Evolutionary conservation across 1,139 yeast species (phyloP), one percentile per base, ranked within the genome.

Genomic region (Sugiyamaella castrensis): DNA sequence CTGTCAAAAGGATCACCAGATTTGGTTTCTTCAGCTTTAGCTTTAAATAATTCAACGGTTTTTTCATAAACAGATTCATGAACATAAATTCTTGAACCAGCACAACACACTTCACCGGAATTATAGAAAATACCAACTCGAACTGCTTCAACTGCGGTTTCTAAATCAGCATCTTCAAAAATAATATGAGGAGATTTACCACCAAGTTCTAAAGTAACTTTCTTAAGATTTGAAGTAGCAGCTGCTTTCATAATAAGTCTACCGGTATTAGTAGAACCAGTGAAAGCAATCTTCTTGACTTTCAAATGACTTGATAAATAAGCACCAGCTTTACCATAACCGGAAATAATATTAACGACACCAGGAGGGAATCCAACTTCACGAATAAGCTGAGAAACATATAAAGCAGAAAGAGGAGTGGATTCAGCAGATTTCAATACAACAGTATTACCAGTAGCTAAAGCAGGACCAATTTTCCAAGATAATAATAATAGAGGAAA

Each of bases 91-190:
- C 95, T 80, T 38, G 94, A 85, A 60, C 92, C 91, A 47, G 95
- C 91, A 59, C 87, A 82, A 69, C 95, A 87, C 44, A 85, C 87
- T 72, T 87, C 94, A 67, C 95, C 95, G 57, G 88, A 82, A 71
- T 87, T 87, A 75, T 76, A 81, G 77, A 81, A 80, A 58, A 82
- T 82, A 67, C 87, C 87, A 43, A 71, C 67, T 54, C 77, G 74
- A 56, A 81, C 71, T 67, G 79, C 76, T 61, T 77, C 73, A 52
- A 85, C 76, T 52, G 95, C 79, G 57, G 72, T 71, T 24, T 79
- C 80, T 45, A 84, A 61, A 63, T 87, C 79, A 59, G 85, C 84
- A 68, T 86, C 94, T 57, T 78, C 77, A 64, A 86, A 85, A 50
- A 86, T 82, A 58, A 86, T 75, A 66, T 84, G 81, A 58, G 94